Evolutionary conservation across 345 rosid genomes (phyloP).

Genomic region (Populus pruinosa): DNA sequence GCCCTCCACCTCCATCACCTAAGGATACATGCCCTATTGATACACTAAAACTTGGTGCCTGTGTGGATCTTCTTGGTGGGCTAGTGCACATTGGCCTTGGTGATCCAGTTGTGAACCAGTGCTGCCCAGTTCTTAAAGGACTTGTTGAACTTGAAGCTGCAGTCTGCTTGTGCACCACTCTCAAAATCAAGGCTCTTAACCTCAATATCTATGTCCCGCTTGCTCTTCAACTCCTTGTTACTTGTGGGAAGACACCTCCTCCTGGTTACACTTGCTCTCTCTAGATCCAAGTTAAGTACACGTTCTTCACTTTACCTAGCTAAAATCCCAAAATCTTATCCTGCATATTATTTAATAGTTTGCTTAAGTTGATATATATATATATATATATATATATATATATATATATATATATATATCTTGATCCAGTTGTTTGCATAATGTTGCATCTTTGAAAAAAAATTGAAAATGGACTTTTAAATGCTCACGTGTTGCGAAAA

Average conservation of each 20-base stretch:
- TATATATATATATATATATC: not conserved
- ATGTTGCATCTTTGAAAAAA: too few species aligned
- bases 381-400: not conserved
- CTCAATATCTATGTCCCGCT: slow-evolving; percentile 76
- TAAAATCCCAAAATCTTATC: not conserved
- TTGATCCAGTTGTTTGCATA: not conserved
- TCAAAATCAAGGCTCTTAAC: slow-evolving; percentile 79
- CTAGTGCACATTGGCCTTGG: slow-evolving; percentile 72
- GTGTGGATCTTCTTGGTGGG: slow-evolving; percentile 90
- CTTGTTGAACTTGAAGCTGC: slow-evolving; percentile 87
- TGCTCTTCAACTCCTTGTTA: slow-evolving; percentile 88
- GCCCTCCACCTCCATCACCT: slow-evolving; percentile 39
- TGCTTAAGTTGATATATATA: too few species aligned
- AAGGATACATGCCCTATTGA: slow-evolving; percentile 68
- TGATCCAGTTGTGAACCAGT: slow-evolving; percentile 69
- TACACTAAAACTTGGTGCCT: slow-evolving; percentile 80
- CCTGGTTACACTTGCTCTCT: slow-evolving; percentile 92
- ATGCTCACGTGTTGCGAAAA: too few species aligned
- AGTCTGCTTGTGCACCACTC: slow-evolving; percentile 85
- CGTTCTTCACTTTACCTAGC: not conserved
- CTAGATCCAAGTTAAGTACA: slow-evolving; percentile 32
- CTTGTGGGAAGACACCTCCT: slow-evolving; percentile 97
- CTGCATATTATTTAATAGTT: too few species aligned
- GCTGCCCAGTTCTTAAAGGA: slow-evolving; percentile 80
- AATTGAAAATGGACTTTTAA: too few species aligned